phyloP scores from a whole-genome alignment of 78 protist species.

The Protostelium mycophagum region DNA sequence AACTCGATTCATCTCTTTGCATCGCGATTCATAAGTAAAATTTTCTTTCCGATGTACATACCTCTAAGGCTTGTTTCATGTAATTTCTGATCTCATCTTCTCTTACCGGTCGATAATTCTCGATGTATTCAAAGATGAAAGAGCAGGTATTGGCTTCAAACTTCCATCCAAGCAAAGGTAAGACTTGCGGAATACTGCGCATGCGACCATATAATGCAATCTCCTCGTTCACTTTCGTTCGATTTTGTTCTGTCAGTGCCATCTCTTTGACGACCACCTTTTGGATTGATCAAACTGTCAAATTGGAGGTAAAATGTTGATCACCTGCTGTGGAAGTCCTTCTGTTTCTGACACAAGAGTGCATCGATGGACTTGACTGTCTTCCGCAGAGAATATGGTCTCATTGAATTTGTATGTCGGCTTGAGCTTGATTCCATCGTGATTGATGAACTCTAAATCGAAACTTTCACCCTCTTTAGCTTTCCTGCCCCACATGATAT shows the following conservation, averaged over 20 bases:
- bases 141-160: background rate
- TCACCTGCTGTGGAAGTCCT: background rate
- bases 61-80: background rate
- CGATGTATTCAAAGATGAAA: background rate
- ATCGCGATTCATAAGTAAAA: background rate
- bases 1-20: no score
- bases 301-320: background rate
- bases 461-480: background rate
- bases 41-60: background rate
- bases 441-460: background rate
- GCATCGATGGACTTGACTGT: background rate
- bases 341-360: no score
- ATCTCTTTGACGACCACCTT: background rate
- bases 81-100: background rate
- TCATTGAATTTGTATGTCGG: background rate
- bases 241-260: background rate
- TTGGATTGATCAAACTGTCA: background rate
- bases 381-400: background rate
- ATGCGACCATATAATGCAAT: background rate
- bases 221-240: background rate
- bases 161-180: background rate
- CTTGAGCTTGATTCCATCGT: background rate
- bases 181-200: background rate
- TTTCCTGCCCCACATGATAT: background rate
- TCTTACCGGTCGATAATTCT: background rate